These are phyloP conservation scores for Ailanthus altissimus DNA, from an alignment of 345 rosid species.

Conservation along the genomic window DNA sequence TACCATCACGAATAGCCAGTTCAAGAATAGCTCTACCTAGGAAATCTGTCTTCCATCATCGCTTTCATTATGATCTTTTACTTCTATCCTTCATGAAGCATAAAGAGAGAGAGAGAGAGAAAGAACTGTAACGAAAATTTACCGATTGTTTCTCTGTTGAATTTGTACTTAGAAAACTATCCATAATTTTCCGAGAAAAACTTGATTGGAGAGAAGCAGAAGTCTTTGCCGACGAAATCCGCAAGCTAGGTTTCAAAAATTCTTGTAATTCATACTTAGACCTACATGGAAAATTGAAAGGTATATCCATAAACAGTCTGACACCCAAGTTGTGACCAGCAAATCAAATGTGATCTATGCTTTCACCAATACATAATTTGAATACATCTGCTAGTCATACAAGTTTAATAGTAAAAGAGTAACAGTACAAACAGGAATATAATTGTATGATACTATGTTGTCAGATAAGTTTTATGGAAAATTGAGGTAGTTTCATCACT, in stretches of 20 bases:
- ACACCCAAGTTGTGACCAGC: constrained; percentile 16
- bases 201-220: constrained; percentile 52
- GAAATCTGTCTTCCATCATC: constrained; percentile 8
- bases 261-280: constrained; percentile 96
- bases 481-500: neutral
- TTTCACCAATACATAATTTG: constrained; percentile 11
- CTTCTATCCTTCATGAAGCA: neutral
- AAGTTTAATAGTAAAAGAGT: neutral
- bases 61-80: constrained; percentile 2
- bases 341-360: neutral
- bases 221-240: constrained; percentile 56
- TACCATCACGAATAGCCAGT: neutral
- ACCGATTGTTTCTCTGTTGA: constrained; percentile 53
- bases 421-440: neutral
- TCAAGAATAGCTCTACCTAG: neutral
- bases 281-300: constrained; percentile 43
- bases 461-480: neutral
- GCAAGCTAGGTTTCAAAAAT: constrained; percentile 87
- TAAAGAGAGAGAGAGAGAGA: neutral
- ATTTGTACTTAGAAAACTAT: constrained; percentile 61
- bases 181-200: constrained; percentile 60
- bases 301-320: constrained; percentile 16
- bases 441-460: neutral
- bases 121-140: constrained; percentile 21
- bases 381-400: neutral